Evolutionary conservation across 75 land plant genomes (phyloP), one percentile per base, ranked within the genome.

Genomic region (Pinus tabuliformis): DNA sequence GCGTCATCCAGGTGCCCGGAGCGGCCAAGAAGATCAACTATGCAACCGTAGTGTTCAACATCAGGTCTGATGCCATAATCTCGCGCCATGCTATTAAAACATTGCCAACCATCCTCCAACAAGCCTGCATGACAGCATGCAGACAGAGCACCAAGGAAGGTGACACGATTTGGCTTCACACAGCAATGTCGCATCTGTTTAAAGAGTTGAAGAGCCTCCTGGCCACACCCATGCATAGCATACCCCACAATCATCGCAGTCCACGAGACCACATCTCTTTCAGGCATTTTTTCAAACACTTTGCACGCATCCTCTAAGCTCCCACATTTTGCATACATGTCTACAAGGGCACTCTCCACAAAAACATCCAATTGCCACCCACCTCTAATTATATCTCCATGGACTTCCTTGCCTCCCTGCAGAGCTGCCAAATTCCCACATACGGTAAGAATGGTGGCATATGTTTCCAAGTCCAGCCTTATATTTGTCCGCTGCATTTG

Each of bases 11-110:
- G 33, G 26, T 21, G 72, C 24, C 79, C 76, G 22, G 79, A 72
- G 20, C 79, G 72, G 14, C 73, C 79, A 26, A 78, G 79, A 56
- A 78, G 79, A 28, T 78, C 79, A 45, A 78, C 79, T 22, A 78
- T 45, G 36, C 76, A 73, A 56, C 52, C 56, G 16, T 71, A 78
- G 26, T 78, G 79, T 13, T 71, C 76, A n/a, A 21, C 74, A 22
- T 14, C 39, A 18, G 74, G 74, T 49, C 20, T 22, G 39, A 73
- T 56, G 5, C 57, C 57, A 22, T 73, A 73, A 16, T 17, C 54
- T 49, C 56, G 57, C n/a, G 7, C 16, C 74, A 78, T 70, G 20
- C 1, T 22, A 28, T 52, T 70, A 26, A 70, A 71, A 64, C 56
- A 73, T 73, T 73, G 26, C 24, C 45, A 16, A 12, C 74, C 74